Conservation (phyloP, 1,284 basidiomycete species). For the Cystobasidiaceae sp. region DNA sequence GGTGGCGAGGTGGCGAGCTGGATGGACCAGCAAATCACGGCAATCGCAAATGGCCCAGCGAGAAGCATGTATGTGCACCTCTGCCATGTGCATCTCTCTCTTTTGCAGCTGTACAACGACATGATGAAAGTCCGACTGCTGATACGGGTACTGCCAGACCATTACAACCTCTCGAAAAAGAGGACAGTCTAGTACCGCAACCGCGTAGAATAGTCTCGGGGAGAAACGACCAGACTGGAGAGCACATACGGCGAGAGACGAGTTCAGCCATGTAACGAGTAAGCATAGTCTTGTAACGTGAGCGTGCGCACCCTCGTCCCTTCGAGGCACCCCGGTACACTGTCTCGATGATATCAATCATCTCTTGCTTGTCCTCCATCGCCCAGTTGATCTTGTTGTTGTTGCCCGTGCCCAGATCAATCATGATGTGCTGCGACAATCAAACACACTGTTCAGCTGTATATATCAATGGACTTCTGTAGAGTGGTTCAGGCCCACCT, state of each 20-base stretch:
- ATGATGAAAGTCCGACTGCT: too few species aligned
- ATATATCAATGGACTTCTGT: neutral
- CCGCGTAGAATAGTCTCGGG: conserved; percentile 18
- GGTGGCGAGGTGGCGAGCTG: too few species aligned
- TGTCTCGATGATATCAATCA: conserved; percentile 97
- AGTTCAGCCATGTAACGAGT: neutral
- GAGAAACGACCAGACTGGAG: conserved; percentile 15
- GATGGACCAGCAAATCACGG: neutral
- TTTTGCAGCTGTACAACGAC: too few species aligned
- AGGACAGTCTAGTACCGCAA: conserved; percentile 12
- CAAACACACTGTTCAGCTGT: neutral
- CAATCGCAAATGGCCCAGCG: neutral
- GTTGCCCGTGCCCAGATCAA: conserved; percentile 97
- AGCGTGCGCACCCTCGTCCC: conserved; percentile 63
- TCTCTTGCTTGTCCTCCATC: conserved; percentile 95
- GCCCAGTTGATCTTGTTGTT: conserved; percentile 99
- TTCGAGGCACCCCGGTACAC: conserved; percentile 97
- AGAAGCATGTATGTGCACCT: too few species aligned
- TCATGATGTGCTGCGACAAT: conserved; percentile 83
- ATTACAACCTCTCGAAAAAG: too few species aligned
- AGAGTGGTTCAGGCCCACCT: conserved; percentile 50
- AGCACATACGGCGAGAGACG: neutral
- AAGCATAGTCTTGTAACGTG: neutral
- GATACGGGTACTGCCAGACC: too few species aligned
- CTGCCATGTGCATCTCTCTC: too few species aligned